These are phyloP conservation scores for Aspergillus jensenii DNA, from an alignment of 2,329 filamentous ascomycete species.

Conservation along the genomic window DNA sequence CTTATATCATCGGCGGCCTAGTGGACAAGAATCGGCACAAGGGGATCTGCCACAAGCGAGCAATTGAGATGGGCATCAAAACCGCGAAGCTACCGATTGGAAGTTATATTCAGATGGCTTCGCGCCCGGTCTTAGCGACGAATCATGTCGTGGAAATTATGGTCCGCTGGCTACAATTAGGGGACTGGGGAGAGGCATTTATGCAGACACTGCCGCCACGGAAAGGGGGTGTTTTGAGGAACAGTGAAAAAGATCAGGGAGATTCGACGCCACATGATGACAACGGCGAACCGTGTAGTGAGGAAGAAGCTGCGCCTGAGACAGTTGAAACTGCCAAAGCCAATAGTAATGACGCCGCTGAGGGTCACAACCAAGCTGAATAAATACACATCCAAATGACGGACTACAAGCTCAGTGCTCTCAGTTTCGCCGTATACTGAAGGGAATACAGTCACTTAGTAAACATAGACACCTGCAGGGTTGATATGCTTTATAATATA, in stretches of 20 bases:
- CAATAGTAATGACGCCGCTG: neutral
- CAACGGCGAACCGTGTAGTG: conserved; percentile 14
- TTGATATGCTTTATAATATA: too few species aligned
- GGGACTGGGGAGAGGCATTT: conserved; percentile 91
- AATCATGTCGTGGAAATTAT: conserved; percentile 98
- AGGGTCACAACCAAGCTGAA: neutral
- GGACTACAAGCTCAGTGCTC: neutral
- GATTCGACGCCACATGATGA: conserved; percentile 24
- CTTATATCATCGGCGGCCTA: conserved; percentile 89
- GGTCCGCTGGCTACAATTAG: conserved; percentile 84
- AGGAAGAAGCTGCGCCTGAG: conserved; percentile 9
- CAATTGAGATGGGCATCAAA: conserved; percentile 70
- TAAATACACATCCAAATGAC: neutral
- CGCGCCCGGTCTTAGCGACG: conserved; percentile 80
- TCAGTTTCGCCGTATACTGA: neutral
- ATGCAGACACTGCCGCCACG: conserved; percentile 83
- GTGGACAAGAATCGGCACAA: conserved; percentile 98
- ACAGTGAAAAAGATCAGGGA: neutral
- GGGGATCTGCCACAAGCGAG: conserved; percentile 84
- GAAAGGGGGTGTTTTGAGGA: conserved; percentile 73
- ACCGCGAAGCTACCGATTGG: conserved; percentile 93
- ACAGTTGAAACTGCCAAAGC: conserved; percentile 11
- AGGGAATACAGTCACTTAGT: too few species aligned
- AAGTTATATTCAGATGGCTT: conserved; percentile 90
- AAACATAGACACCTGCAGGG: too few species aligned